These are phyloP conservation scores for Crucibulum cyathiforme DNA, from an alignment of 1,284 basidiomycete genomes.

Conservation along the genomic window DNA sequence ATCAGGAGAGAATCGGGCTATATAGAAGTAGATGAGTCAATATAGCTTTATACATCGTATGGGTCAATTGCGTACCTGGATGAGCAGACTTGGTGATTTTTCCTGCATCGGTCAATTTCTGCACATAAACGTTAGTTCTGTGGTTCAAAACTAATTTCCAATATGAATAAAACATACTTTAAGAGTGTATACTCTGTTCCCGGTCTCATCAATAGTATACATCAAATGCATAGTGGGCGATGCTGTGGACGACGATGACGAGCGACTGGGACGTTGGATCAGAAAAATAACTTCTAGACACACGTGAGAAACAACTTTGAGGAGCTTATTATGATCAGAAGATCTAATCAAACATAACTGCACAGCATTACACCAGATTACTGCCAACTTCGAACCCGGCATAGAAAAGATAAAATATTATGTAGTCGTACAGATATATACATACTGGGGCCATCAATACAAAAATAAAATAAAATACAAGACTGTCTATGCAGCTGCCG, in stretches of 20 bases:
- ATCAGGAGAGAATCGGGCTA: conserved; percentile 95
- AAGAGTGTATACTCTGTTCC: conserved; percentile 88
- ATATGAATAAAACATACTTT: conserved; percentile 62
- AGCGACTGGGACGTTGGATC: too few relatives aligned
- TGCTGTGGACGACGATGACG: too few relatives aligned
- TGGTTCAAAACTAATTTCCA: not conserved
- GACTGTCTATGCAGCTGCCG: not conserved
- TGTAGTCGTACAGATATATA: not conserved
- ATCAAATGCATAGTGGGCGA: conserved; percentile 84
- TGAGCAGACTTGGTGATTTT: conserved; percentile 93
- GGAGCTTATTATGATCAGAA: too few relatives aligned
- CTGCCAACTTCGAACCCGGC: too few relatives aligned
- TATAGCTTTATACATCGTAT: not conserved
- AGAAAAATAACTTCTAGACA: too few relatives aligned
- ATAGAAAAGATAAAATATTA: not conserved
- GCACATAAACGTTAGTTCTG: conserved; percentile 12
- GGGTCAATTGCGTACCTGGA: conserved; percentile 68
- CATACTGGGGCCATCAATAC: too few relatives aligned
- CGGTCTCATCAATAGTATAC: conserved; percentile 84
- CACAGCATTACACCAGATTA: too few relatives aligned
- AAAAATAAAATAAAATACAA: too few relatives aligned
- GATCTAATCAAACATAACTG: too few relatives aligned
- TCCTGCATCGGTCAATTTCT: conserved; percentile 86
- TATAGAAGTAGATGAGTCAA: conserved; percentile 3
- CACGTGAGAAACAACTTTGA: too few relatives aligned